Percentiles rank a stretch among this genome's conserved stretches.
Evolutionary conservation across 805 yeast species (phyloP).

Genomic region (Yamadazyma kitorensis): DNA sequence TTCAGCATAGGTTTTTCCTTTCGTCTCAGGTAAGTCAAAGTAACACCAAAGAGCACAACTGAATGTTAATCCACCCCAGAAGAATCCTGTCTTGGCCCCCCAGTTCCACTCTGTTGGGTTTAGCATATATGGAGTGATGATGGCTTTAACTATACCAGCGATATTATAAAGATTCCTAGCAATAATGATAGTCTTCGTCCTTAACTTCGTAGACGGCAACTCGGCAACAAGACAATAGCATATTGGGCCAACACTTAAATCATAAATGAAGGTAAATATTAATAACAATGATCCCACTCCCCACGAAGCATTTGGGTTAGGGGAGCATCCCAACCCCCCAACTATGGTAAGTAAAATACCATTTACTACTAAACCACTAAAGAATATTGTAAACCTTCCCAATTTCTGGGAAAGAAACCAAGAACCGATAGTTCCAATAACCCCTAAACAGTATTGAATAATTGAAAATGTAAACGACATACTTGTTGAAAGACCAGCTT

Average conservation of each 20-base stretch:
- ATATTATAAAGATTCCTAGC: constrained; percentile 37
- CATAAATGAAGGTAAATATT: constrained; percentile 44
- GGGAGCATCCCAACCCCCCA: constrained; percentile 37
- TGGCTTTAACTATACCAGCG: constrained; percentile 26
- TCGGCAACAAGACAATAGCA: constrained; percentile 38
- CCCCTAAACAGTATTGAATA: constrained; percentile 42
- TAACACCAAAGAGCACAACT: constrained; percentile 39
- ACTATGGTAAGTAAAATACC: constrained; percentile 35
- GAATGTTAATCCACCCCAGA: constrained; percentile 36
- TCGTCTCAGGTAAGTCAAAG: constrained; percentile 58
- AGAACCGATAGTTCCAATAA: constrained; percentile 40
- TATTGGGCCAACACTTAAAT: constrained; percentile 37
- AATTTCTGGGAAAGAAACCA: constrained; percentile 40
- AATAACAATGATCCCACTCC: constrained; percentile 46
- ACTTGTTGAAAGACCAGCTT: constrained; percentile 44
- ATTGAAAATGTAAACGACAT: constrained; percentile 47
- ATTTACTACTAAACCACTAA: constrained; percentile 34
- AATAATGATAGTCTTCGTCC: constrained; percentile 35
- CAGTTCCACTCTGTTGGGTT: constrained; percentile 44
- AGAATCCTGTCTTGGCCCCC: constrained; percentile 43
- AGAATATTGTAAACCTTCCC: constrained; percentile 40
- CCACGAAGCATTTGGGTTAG: constrained; percentile 31
- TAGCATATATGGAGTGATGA: constrained; percentile 39
- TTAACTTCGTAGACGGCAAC: constrained; percentile 29
- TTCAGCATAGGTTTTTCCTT: constrained; percentile 56